Conservation (phyloP, 2,329 filamentous ascomycete genomes). For the Mycosphaerella sp. region DNA sequence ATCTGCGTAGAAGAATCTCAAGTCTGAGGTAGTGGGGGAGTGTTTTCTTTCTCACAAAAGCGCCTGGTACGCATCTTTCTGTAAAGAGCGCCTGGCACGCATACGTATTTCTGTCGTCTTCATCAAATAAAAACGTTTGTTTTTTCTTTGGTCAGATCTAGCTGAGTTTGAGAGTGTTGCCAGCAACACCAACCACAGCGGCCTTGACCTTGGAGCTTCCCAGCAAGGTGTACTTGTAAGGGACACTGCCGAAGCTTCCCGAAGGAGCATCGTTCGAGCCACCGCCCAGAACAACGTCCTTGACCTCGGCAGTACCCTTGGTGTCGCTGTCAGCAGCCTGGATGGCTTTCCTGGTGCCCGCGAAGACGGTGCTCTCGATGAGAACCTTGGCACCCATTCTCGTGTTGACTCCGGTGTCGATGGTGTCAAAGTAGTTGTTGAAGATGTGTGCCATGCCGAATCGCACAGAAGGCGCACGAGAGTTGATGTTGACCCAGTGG, state of each 20-base stretch:
- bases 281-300: slow-evolving; percentile 38
- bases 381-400: slow-evolving; percentile 40
- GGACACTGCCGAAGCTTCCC: slow-evolving; percentile 32
- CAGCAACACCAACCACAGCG: slow-evolving; percentile 37
- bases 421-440: slow-evolving; percentile 46
- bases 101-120: too few relatives aligned
- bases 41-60: too few relatives aligned
- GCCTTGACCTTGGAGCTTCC: slow-evolving; percentile 33
- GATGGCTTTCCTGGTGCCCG: slow-evolving; percentile 32
- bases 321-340: slow-evolving; percentile 31
- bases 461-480: slow-evolving; percentile 55
- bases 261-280: slow-evolving; percentile 29
- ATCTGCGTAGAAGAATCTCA: too few relatives aligned
- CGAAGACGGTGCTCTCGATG: slow-evolving; percentile 39
- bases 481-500: slow-evolving; percentile 59
- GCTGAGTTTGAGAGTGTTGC: slow-evolving; percentile 31
- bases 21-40: too few relatives aligned
- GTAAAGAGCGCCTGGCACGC: too few relatives aligned
- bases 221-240: slow-evolving; percentile 34
- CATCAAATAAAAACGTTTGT: too few relatives aligned
- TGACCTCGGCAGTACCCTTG: slow-evolving; percentile 34
- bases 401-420: slow-evolving; percentile 38
- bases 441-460: slow-evolving; percentile 61
- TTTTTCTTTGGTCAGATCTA: neutral
- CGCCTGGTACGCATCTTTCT: too few relatives aligned